Conservation (phyloP, 768 basidiomycete species). For the Mycena indigotica region DNA sequence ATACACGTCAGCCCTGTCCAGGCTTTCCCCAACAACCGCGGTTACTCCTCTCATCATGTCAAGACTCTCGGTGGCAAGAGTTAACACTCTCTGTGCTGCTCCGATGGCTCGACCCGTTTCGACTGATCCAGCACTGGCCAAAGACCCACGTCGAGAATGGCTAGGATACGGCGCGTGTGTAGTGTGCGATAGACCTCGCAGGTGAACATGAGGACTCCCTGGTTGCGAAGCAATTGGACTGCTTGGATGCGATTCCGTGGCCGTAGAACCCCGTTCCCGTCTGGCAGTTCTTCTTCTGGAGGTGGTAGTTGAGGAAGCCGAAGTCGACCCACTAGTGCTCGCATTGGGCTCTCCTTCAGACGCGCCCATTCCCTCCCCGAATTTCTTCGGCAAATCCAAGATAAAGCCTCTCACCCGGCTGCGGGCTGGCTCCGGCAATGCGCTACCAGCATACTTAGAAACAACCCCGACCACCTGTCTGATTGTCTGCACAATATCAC, state of each 20-base stretch:
- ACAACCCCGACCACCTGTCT: constrained; percentile 89
- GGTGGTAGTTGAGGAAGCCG: constrained; percentile 34
- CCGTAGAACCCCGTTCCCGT: constrained; percentile 45
- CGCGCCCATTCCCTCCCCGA: constrained; percentile 22
- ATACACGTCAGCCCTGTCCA: constrained; percentile 85
- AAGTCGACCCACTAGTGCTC: constrained; percentile 34
- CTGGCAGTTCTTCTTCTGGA: constrained; percentile 32
- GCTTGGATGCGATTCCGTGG: constrained; percentile 17
- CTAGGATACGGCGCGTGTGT: constrained; percentile 1
- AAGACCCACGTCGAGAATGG: constrained; percentile 14
- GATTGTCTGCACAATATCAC: constrained; percentile 86
- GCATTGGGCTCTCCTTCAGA: constrained; percentile 24
- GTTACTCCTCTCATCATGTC: constrained; percentile 92
- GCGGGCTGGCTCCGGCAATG: constrained; percentile 83
- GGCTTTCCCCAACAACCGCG: constrained; percentile 82
- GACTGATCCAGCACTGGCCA: constrained; percentile 16
- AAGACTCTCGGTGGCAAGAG: constrained; percentile 86
- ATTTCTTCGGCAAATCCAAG: constrained; percentile 60
- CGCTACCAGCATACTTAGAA: constrained; percentile 80
- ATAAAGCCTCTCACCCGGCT: constrained; percentile 75
- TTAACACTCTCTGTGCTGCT: constrained; percentile 79
- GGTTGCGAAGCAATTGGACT: constrained; percentile 23
- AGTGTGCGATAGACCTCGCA: constrained; percentile 21
- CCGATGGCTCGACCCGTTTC: constrained; percentile 61
- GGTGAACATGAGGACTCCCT: constrained; percentile 31